Base-by-base conservation (phyloP, 192 early-diverging fungal genomes). In the Coemansia sp. region DNA sequence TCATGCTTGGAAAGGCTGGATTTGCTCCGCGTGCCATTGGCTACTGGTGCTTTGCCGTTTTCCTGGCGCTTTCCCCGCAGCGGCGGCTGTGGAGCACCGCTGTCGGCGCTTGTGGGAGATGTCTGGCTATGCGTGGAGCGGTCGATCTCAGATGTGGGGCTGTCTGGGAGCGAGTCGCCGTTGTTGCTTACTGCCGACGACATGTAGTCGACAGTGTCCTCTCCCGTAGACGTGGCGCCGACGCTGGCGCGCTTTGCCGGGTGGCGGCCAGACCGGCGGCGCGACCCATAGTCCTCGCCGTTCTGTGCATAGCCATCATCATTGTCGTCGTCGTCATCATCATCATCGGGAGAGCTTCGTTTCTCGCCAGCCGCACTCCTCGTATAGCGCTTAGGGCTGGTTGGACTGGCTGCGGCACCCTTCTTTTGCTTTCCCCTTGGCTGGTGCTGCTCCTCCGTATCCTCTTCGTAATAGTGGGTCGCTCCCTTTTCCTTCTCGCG, bases 161-260 rank as follows among this genome's bases (percentile, higher is more conserved):
- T 78, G 52, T 30, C 64, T 2, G 63, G 76, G 16, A 51, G 57
- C 30, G 68, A 63, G 18, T 71, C 69, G 62, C 23, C 62, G 36
- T 64, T 68, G 41, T 72, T 68, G 72, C 77, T 80, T 48, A 46
- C 62, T 0, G 73, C 78, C 20, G 86, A 88, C 55, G 84, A 87
- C 75, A 79, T 70, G 58, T 84, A 85, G 18, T 67, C 81, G n/a
- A 71, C 64, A 12, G 77, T 80, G 53, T 80, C 81, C 16, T 84
- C 81, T 69, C 76, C 77, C 0, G 81, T 72, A 26, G 77, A 78
- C 44, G 68, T 55, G 1, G 76, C 56, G 52, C 71, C 74, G 0
- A 60, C 55, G 68, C 71, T 81, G 41, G 59, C 34, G 41, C 68
- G 63, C 64, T 70, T 67, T 20, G 56, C 15, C 38, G 35, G 62